phyloP scores from a whole-genome alignment of 2,329 filamentous ascomycete species.

The Sphaerostilbella broomeana region DNA sequence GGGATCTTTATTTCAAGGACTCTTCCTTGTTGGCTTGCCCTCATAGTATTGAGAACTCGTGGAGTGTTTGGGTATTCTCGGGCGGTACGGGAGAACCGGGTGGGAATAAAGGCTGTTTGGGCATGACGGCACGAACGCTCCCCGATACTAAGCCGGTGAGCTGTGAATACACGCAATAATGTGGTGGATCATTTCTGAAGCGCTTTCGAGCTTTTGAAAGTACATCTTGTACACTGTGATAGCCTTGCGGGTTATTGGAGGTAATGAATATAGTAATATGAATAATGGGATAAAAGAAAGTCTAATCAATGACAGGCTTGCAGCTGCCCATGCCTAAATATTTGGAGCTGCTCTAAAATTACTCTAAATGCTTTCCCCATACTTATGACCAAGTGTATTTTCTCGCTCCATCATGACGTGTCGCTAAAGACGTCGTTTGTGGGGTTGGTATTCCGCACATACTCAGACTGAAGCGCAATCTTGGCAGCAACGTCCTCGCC shows the following conservation, averaged over 20 bases:
- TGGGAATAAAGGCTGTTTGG: constrained; percentile 31
- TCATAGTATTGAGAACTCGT: constrained; percentile 35
- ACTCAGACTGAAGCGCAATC: constrained; percentile 50
- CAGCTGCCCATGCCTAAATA: no score
- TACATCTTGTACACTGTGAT: no score
- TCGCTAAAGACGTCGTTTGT: constrained; percentile 44
- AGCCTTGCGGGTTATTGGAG: no score
- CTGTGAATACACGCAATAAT: constrained; percentile 29
- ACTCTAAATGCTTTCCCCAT: no score
- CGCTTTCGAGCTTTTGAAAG: no score
- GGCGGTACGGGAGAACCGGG: constrained; percentile 29
- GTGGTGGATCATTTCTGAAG: neutral
- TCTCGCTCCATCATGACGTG: neutral
- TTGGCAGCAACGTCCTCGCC: constrained; percentile 43
- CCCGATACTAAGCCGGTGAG: constrained; percentile 25
- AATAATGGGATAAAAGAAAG: no score
- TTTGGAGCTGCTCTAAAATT: no score
- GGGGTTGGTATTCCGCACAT: constrained; percentile 46
- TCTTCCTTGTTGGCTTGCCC: constrained; percentile 48
- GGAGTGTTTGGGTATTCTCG: constrained; percentile 33
- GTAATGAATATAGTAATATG: no score
- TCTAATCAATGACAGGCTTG: no score
- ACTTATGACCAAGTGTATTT: no score
- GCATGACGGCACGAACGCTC: constrained; percentile 27
- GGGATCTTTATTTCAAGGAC: constrained; percentile 41